phyloP scores from a whole-genome alignment of 1,139 yeast species.

The Taphrina pruni region DNA sequence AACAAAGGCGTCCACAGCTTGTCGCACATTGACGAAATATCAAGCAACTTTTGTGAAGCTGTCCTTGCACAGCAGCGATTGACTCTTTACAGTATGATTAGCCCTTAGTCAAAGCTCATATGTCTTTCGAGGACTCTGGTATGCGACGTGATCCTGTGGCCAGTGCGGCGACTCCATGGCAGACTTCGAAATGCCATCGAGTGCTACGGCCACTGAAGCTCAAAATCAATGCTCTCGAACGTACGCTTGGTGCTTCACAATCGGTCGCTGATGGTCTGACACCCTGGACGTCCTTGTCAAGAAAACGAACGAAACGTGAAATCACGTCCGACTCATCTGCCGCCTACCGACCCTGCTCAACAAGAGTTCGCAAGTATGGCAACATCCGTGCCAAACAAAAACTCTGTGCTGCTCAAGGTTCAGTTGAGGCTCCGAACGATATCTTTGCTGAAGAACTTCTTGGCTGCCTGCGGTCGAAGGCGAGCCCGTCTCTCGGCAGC shows the following conservation, averaged over 20 bases:
- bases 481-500: constrained; percentile 21
- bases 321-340: constrained; percentile 5
- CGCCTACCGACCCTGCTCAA: not conserved
- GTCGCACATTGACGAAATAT: not conserved
- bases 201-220: constrained; percentile 36
- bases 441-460: constrained; percentile 5
- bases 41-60: too few species aligned
- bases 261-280: constrained; percentile 31
- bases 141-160: not conserved
- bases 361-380: constrained; percentile 29
- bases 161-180: constrained; percentile 34
- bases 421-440: not conserved
- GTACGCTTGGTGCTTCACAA: constrained; percentile 14
- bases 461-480: constrained; percentile 6
- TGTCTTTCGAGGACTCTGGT: not conserved
- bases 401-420: not conserved
- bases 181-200: constrained; percentile 38
- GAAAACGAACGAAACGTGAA: not conserved
- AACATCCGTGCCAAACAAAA: constrained; percentile 8
- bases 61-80: too few species aligned
- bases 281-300: constrained; percentile 14
- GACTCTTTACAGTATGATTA: too few species aligned
- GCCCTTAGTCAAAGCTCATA: too few species aligned
- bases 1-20: constrained; percentile 6
- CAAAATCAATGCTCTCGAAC: constrained; percentile 37